phyloP scores from a whole-genome alignment of 192 early-diverging fungal species.

The Physocladia obscura region DNA sequence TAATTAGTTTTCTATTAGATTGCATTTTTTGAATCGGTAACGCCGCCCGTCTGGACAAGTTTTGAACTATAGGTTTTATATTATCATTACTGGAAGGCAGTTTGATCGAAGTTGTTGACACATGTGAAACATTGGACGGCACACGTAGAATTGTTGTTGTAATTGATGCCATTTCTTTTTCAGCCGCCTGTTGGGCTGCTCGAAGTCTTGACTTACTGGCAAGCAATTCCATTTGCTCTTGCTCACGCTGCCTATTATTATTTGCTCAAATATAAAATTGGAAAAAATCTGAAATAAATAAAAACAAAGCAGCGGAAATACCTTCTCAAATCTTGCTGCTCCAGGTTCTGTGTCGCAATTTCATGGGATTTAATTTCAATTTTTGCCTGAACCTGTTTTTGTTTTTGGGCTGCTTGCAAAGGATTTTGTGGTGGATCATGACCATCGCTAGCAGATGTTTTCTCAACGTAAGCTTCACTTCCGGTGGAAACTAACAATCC shows the following conservation, averaged over 20 bases:
- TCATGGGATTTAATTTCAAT: neutral
- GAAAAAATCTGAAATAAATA: neutral
- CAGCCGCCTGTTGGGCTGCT: slow-evolving; percentile 8
- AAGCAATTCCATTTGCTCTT: slow-evolving; percentile 18
- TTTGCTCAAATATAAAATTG: neutral
- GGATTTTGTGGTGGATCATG: too few species aligned
- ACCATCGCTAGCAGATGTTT: too few species aligned
- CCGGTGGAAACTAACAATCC: neutral
- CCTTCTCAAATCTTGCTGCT: slow-evolving; percentile 17
- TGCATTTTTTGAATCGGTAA: slow-evolving; percentile 22
- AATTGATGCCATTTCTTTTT: slow-evolving; percentile 17
- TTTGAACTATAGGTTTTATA: neutral
- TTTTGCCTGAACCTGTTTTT: neutral
- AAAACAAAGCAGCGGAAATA: too few species aligned
- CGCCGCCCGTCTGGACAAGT: neutral
- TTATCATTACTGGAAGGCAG: neutral
- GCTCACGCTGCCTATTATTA: neutral
- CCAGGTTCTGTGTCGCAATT: slow-evolving; percentile 1
- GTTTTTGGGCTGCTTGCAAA: too few species aligned
- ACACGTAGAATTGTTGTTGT: slow-evolving; percentile 3
- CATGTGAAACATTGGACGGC: slow-evolving; percentile 12
- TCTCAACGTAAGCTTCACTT: too few species aligned
- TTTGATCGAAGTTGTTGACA: neutral
- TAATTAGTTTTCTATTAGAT: slow-evolving; percentile 48
- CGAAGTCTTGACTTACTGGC: neutral